Conservation (phyloP, 371 early-diverging fungal species). For the Amoeboradix gromovi region DNA sequence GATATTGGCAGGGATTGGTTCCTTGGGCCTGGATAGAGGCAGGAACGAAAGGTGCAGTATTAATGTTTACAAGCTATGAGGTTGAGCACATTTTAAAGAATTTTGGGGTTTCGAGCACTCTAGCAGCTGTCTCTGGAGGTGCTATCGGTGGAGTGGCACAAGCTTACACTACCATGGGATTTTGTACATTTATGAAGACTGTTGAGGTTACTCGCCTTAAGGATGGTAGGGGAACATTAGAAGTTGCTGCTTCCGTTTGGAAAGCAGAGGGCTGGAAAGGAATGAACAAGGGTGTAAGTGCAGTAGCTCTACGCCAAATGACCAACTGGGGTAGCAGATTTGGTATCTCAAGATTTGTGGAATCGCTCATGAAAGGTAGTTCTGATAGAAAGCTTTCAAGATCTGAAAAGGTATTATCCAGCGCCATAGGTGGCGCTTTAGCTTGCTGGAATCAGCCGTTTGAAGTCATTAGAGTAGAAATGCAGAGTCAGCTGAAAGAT, state of each 20-base stretch:
- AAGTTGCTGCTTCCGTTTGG: constrained; percentile 58
- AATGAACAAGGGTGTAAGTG: constrained; percentile 74
- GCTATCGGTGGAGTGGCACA: constrained; percentile 47
- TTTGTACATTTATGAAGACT: constrained; percentile 95
- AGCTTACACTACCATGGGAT: constrained; percentile 65
- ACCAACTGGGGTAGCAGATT: constrained; percentile 92
- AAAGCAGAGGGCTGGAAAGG: constrained; percentile 68
- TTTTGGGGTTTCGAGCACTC: constrained; percentile 14
- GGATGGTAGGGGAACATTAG: constrained; percentile 30
- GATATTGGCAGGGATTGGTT: constrained; percentile 45
- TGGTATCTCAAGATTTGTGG: constrained; percentile 14
- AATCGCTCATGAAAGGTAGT: constrained; percentile 1
- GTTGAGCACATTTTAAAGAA: constrained; percentile 30
- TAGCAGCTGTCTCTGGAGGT: constrained; percentile 62
- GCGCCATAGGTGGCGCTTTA: constrained; percentile 56
- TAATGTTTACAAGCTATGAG: constrained; percentile 73
- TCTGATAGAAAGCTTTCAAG: constrained; percentile 9
- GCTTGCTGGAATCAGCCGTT: constrained; percentile 90
- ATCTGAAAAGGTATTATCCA: constrained; percentile 25
- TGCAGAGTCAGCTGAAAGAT: constrained; percentile 64
- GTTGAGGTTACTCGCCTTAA: constrained; percentile 90
- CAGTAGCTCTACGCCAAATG: constrained; percentile 66
- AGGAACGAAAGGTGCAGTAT: constrained; percentile 68
- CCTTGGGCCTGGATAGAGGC: constrained; percentile 80
- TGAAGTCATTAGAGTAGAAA: constrained; percentile 84